phyloP scores from a whole-genome alignment of 2,329 filamentous ascomycete genomes.

The Macroventuria anomochaeta region DNA sequence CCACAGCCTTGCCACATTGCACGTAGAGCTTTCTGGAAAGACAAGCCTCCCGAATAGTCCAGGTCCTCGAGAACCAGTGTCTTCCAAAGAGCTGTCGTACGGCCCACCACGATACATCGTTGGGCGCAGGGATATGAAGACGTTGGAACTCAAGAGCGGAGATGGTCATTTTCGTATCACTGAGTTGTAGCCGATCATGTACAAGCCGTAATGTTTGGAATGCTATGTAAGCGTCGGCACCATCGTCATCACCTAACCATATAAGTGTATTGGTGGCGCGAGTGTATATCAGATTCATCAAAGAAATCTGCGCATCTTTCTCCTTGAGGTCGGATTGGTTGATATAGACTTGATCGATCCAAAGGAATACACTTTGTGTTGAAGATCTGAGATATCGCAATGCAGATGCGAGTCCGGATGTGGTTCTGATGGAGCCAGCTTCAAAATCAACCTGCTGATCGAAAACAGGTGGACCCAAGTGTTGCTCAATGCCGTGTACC shows the following conservation, averaged over 20 bases:
- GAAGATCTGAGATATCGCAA: conserved; percentile 23
- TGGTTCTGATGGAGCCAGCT: conserved; percentile 21
- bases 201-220: background rate
- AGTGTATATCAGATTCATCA: conserved; percentile 35
- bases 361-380: conserved; percentile 28
- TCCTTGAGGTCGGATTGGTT: conserved; percentile 31
- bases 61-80: conserved; percentile 32
- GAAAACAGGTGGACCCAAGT: conserved; percentile 29
- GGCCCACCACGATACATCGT: conserved; percentile 22
- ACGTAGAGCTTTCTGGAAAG: conserved; percentile 27
- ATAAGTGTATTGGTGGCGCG: conserved; percentile 37
- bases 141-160: background rate
- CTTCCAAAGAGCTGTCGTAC: conserved; percentile 24
- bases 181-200: background rate
- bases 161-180: background rate
- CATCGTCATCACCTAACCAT: conserved; percentile 35
- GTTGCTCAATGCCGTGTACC: conserved; percentile 36
- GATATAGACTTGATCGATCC: conserved; percentile 35
- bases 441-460: conserved; percentile 20
- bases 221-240: conserved; percentile 20
- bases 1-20: conserved; percentile 25
- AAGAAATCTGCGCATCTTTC: conserved; percentile 33
- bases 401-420: conserved; percentile 25
- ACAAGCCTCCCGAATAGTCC: conserved; percentile 35
- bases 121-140: background rate